Percentiles rank a stretch among this genome's conserved stretches.
Conservation (phyloP, 148 eudicot species). For the Chenopodium album region DNA sequence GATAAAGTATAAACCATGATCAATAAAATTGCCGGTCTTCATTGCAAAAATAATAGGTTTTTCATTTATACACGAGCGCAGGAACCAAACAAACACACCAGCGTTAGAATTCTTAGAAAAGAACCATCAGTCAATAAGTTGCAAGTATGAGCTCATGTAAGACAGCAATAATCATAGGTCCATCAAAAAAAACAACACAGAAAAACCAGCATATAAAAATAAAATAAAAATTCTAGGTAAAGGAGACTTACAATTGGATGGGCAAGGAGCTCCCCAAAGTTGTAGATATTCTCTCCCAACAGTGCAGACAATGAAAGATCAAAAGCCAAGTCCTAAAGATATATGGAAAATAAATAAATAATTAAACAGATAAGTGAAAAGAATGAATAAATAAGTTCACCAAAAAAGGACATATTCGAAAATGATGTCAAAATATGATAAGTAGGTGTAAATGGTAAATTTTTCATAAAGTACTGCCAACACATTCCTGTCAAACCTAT, state of each 20-base stretch:
- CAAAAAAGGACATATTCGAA: background rate
- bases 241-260: slow-evolving; percentile 83
- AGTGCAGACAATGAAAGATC: slow-evolving; percentile 85
- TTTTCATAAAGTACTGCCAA: background rate
- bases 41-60: background rate
- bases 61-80: background rate
- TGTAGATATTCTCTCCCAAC: slow-evolving; percentile 94
- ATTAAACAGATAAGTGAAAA: too few relatives aligned
- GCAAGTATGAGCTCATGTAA: background rate
- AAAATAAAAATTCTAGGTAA: background rate
- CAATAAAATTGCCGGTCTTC: background rate
- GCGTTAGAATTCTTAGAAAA: too few relatives aligned
- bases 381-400: background rate
- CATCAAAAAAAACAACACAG: background rate
- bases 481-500: background rate
- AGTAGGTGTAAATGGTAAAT: background rate
- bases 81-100: background rate
- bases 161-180: background rate
- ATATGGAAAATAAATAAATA: background rate
- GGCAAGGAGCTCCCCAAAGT: slow-evolving; percentile 96
- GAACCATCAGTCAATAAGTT: background rate
- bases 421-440: background rate
- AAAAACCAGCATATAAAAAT: background rate
- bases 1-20: background rate
- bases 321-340: slow-evolving; percentile 81